Conservation (phyloP, 2,329 filamentous ascomycete species). For the Ceratocystis destructans region DNA sequence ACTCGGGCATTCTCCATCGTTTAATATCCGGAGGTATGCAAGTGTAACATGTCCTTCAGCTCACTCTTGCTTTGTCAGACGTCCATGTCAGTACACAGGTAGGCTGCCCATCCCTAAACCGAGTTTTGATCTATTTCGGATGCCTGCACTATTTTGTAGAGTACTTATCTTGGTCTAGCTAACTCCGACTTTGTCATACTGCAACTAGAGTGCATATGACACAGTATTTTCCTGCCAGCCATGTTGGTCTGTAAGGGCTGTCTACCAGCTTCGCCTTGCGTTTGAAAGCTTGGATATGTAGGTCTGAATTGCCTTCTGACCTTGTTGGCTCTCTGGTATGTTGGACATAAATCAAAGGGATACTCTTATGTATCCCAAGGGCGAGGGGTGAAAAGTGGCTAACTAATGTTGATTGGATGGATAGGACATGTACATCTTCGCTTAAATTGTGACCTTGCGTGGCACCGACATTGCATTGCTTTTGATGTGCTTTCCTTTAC, state of each 20-base stretch:
- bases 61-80: neutral
- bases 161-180: neutral
- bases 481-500: neutral
- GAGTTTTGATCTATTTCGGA: neutral
- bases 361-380: neutral
- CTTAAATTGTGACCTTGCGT: neutral
- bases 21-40: constrained; percentile 1
- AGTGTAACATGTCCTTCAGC: neutral
- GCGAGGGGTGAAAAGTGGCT: neutral
- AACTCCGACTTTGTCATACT: neutral
- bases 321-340: constrained; percentile 1
- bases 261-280: neutral
- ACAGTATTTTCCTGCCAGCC: neutral
- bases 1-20: neutral
- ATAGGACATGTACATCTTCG: neutral
- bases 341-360: neutral
- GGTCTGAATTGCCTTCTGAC: neutral
- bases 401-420: neutral
- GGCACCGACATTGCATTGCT: neutral
- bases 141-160: neutral
- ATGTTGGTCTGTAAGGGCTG: constrained; percentile 1
- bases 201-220: neutral
- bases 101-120: neutral
- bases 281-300: neutral
- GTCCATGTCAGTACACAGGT: neutral